phyloP scores from a whole-genome alignment of 306 rosid genomes.

The Styphnolobium japonicum region DNA sequence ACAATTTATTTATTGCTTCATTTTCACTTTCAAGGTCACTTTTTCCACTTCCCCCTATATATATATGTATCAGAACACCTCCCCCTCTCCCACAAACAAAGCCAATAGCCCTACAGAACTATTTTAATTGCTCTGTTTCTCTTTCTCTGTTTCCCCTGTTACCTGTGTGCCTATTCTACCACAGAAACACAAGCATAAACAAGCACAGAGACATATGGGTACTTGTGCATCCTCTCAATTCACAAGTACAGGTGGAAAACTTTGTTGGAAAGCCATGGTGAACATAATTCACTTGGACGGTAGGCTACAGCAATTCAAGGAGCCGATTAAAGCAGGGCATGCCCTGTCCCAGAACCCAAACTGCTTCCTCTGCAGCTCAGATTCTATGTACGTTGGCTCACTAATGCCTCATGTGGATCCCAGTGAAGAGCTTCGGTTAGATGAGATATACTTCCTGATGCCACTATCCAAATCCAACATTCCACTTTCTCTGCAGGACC shows the following conservation, averaged over 20 bases:
- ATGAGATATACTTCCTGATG: slow-evolving; percentile 42
- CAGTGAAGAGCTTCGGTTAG: slow-evolving; percentile 40
- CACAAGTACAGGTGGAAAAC: background rate
- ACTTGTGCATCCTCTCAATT: slow-evolving; percentile 40
- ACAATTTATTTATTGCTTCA: background rate
- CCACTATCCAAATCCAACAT: slow-evolving; percentile 30
- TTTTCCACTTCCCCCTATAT: background rate
- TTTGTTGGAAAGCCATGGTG: slow-evolving; percentile 16
- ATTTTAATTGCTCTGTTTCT: background rate
- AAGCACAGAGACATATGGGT: slow-evolving; percentile 26
- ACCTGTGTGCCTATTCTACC: background rate
- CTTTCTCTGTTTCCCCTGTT: background rate
- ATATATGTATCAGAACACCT: background rate
- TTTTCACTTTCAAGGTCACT: background rate
- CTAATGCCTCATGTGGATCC: slow-evolving; percentile 17
- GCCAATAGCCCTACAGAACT: background rate
- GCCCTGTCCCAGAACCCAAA: slow-evolving; percentile 42
- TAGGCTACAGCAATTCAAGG: slow-evolving; percentile 35
- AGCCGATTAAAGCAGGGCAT: slow-evolving; percentile 36
- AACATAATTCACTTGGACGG: slow-evolving; percentile 49
- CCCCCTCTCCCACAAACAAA: background rate
- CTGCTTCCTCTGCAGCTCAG: slow-evolving; percentile 45
- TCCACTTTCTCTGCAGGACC: slow-evolving; percentile 37
- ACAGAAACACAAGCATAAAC: background rate
- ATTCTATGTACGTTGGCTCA: slow-evolving; percentile 35